Base-by-base conservation (phyloP, 2,329 filamentous ascomycete species). In the Neonectria magnoliae region DNA sequence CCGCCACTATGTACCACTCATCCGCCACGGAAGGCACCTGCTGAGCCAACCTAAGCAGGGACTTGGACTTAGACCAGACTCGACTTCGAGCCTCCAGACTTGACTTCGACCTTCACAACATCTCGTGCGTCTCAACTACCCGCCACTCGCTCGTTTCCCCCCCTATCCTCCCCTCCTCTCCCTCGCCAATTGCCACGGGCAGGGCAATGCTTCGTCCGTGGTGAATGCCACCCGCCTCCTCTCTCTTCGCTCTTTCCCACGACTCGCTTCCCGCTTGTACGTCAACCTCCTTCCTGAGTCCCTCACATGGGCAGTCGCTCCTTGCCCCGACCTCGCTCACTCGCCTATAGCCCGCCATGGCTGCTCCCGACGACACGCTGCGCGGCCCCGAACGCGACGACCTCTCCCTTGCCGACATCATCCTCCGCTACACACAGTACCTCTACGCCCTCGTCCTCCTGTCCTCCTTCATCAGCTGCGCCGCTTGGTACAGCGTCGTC, bases 401-500 rank as follows among this genome's bases (percentile, higher is more conserved):
- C 44, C 61, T 73, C 65, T 68, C 71, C 56, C 57, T 75, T 36
- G 78, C 79, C 70, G 83, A 85, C 75, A 74, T 75, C 59, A 76
- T 85, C 48, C 80, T 85, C 68, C 78, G 78, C 60, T 72, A 78
- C 45, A 81, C 83, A 9, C 82, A 88, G 75, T 82, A 86, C 62
- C 73, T 84, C 54, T 88, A 87, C 70, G 81, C 85, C 14, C 78
- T 83, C 59, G 71, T 85, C n/a, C 81, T 89, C 48, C 81, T 88
- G 14, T 56, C 83, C 38, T 77, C 83, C 20, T 87, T 89, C 71
- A 78, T 88, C 65, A 68, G 81, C 42, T 78, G 83, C 59, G 83
- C 85, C 48, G 83, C 82, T 36, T 80, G 83, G 66, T 84, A 87
- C 76, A 87, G 85, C 73, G 81, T 88, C 45, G 78, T 84, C 74